Percentiles rank a stretch among this genome's conserved stretches.
These are phyloP conservation scores for Carex pumila DNA, from an alignment of 176 grass and related monocot species.

Conservation along the genomic window DNA sequence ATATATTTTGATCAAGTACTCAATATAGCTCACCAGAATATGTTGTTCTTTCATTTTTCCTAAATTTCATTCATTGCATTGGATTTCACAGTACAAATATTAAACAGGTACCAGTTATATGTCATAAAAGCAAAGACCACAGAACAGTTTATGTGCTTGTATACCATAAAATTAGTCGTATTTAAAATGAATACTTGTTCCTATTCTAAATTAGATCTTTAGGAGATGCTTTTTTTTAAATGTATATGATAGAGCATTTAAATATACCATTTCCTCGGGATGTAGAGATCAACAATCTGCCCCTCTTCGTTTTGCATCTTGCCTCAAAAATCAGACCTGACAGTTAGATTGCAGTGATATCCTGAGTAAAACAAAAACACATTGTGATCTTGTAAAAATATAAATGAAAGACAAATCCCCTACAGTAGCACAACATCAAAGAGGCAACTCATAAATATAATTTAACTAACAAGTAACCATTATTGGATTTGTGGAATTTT, in stretches of 20 bases:
- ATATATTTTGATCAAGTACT: neutral
- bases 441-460: neutral
- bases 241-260: neutral
- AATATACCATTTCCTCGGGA: constrained; percentile 50
- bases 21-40: neutral
- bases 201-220: neutral
- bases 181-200: neutral
- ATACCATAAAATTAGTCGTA: neutral
- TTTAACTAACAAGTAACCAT: neutral
- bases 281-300: constrained; percentile 63
- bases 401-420: too few relatives aligned
- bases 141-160: neutral
- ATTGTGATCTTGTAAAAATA: too few relatives aligned
- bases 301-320: constrained; percentile 74
- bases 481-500: neutral
- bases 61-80: neutral
- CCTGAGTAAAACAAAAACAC: neutral
- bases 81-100: neutral
- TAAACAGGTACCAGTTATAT: neutral
- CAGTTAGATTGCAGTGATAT: neutral
- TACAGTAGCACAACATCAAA: too few relatives aligned
- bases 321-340: neutral
- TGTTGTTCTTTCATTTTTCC: neutral
- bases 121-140: neutral
- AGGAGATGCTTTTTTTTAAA: neutral